A percentile compares a stretch with the other conserved stretches of the same genome.
Conservation (phyloP, 2,329 filamentous ascomycete species). For the Madurella mycetomatis region DNA sequence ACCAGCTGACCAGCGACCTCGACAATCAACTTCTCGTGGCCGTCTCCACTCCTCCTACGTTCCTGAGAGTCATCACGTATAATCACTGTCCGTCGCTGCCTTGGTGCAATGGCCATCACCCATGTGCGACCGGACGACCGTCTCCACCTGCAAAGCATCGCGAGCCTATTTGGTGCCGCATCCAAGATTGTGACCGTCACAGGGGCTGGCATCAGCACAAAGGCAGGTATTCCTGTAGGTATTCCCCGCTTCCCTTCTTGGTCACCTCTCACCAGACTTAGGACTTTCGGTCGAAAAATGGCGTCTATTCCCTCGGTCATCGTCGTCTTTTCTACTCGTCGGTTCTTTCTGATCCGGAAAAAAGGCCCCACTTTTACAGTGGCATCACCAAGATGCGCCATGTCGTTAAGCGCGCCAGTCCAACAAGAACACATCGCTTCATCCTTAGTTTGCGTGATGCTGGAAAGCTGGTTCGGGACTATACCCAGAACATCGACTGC, state of each 20-base stretch:
- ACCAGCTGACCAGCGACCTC: not conserved
- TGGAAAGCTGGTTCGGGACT: slow-evolving; percentile 12
- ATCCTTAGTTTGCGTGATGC: slow-evolving; percentile 7
- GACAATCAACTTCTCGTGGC: too few relatives aligned
- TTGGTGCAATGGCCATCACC: slow-evolving; percentile 8
- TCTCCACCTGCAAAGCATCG: slow-evolving; percentile 10
- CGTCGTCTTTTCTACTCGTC: slow-evolving; percentile 9
- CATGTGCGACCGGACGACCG: slow-evolving; percentile 3
- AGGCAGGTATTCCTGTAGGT: slow-evolving; percentile 13
- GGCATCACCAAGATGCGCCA: slow-evolving; percentile 9
- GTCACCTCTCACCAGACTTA: slow-evolving; percentile 5
- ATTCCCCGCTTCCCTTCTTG: not conserved
- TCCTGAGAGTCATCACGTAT: not conserved
- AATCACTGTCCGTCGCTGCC: not conserved
- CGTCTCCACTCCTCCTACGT: not conserved
- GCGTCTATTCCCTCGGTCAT: slow-evolving; percentile 5
- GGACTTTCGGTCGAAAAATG: slow-evolving; percentile 8
- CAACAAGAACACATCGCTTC: slow-evolving; percentile 9
- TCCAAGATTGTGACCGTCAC: slow-evolving; percentile 14
- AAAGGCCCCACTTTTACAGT: slow-evolving; percentile 10
- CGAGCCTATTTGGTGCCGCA: slow-evolving; percentile 3
- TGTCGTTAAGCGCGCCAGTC: not conserved
- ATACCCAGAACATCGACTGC: slow-evolving; percentile 15
- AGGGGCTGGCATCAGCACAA: slow-evolving; percentile 16
- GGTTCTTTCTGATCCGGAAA: slow-evolving; percentile 5